Base-by-base conservation (phyloP, 495 filamentous ascomycete species). In the Durotheca rogersii region DNA sequence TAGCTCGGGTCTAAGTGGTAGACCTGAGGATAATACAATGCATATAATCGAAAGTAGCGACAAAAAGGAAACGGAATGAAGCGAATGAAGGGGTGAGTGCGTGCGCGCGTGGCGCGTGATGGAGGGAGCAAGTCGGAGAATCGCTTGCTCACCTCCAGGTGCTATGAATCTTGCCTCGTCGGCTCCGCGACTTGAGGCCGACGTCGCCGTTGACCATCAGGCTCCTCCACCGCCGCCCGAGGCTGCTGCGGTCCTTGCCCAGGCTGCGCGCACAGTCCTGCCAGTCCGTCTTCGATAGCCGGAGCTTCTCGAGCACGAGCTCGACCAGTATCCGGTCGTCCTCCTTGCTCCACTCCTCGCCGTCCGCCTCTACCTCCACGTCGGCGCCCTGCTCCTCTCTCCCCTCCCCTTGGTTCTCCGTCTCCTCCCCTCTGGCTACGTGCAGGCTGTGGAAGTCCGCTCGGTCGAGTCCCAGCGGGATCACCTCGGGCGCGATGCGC, bases 211-310 rank as follows among this genome's bases (percentile, higher is more conserved):
- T 76, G 6, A 82, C 64, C 60, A 88, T 74, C 44, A 81, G 70
- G 40, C 80, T 77, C 67, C 82, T 82, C 86, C 85, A 90, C 61
- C 88, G 68, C 41, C 74, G 72, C 16, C 84, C 83, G n/a, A 88
- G 69, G 50, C 81, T 85, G 14, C 73, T 72, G n/a, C 81, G 68
- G 58, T 86, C 82, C 62, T 81, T 85, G 15, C 81, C 80, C 46
- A 90, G 72, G 53, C 72, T 79, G 34, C 79, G 72, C 44, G 87
- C 87, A 69, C 87, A 90, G 47, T 90, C 86, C 36, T 88, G 83
- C 88, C 86, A 90, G 47, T 90, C 85, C 42, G 73, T 78, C 65
- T 82, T 83, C 32, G 80, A 81, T 17, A 90, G 80, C 51, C 80
- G 80, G 39, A 90, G 77, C 61, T 89, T 90, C 60, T 86, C 82